A percentile compares a stretch with the other conserved stretches of the same genome.
phyloP scores from a whole-genome alignment of 2,329 filamentous ascomycete species.

The Lasiodiplodia citricola region DNA sequence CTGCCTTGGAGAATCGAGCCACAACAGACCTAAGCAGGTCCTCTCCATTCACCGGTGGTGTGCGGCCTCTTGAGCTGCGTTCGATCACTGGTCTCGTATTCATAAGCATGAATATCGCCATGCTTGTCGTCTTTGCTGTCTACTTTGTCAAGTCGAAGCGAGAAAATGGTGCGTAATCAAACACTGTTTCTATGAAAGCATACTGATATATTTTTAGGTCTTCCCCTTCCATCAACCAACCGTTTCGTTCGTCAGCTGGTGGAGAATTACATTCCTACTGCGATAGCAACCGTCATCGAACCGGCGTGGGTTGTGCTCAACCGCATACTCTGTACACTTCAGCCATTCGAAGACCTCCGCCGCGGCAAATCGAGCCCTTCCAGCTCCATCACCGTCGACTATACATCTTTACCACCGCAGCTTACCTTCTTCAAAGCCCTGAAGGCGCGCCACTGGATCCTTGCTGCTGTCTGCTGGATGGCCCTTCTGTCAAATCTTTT shows the following conservation, averaged over 20 bases:
- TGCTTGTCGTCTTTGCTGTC: slow-evolving; percentile 30
- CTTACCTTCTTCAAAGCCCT: slow-evolving; percentile 55
- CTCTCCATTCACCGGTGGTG: background rate
- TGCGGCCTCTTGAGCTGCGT: slow-evolving; percentile 35
- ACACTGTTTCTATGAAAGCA: background rate
- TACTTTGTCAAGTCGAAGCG: slow-evolving; percentile 31
- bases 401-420: slow-evolving; percentile 63
- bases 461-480: slow-evolving; percentile 55
- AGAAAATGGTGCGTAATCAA: slow-evolving; percentile 27
- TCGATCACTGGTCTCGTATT: slow-evolving; percentile 30
- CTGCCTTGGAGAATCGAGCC: background rate
- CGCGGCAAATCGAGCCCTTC: slow-evolving; percentile 43
- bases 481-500: slow-evolving; percentile 60
- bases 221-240: slow-evolving; percentile 44
- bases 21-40: background rate
- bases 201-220: slow-evolving; percentile 35
- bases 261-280: slow-evolving; percentile 60
- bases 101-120: slow-evolving; percentile 29
- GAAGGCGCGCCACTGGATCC: slow-evolving; percentile 50
- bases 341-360: slow-evolving; percentile 60
- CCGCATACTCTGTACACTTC: slow-evolving; percentile 58
- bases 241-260: slow-evolving; percentile 48
- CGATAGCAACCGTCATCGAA: slow-evolving; percentile 61
- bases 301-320: slow-evolving; percentile 64
- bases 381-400: slow-evolving; percentile 51